Base-by-base conservation (phyloP, 1,284 basidiomycete species). In the Laetiporus sulphureus region DNA sequence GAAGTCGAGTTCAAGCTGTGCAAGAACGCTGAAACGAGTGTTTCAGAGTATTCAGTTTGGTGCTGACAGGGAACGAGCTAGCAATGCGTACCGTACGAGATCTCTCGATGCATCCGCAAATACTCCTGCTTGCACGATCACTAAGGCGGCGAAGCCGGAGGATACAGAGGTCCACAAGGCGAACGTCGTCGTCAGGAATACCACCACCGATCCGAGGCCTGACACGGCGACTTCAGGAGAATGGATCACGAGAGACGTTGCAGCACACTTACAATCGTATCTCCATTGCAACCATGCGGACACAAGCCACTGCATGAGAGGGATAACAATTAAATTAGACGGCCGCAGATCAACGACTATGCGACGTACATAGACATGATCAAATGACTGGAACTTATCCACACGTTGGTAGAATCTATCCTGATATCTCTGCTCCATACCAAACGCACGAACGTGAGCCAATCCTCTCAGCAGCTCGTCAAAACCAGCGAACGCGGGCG, bases 381-480 rank as follows among this genome's bases (percentile, higher is more conserved):
- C 81, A 54, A 77, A 83, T 2, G 73, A 73, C 57, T 84, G 81
- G 59, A 83, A 83, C 49, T 69, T 81, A 58, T 93, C 89, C 21
- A 92, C 83, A 62, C 85, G 72, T 40, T 66, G 58, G 61, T 86
- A 89, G 54, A 91, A 84, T 13, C 64, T 52, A 47, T 82, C 70
- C 53, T 90, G 84, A 61, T 91, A 91, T 44, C 81, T 64, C 22
- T 68, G 65, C 54, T 91, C 89, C 69, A 85, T 87, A 2, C 79
- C 83, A 59, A 90, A 92, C 0, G 88, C 90, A 20, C 89, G 76
- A 16, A 93, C 79, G 51, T 88, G 81, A 22, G 80, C 67, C 30
- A 91, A 74, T 3, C 90, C 90, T 30, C 72, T 73, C 29, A 92
- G 67, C 11, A 91, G 67, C 57, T 93, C 89, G 47, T 84, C 82